phyloP scores from a whole-genome alignment of 371 early-diverging fungal genomes.

The Mortierella sp. region DNA sequence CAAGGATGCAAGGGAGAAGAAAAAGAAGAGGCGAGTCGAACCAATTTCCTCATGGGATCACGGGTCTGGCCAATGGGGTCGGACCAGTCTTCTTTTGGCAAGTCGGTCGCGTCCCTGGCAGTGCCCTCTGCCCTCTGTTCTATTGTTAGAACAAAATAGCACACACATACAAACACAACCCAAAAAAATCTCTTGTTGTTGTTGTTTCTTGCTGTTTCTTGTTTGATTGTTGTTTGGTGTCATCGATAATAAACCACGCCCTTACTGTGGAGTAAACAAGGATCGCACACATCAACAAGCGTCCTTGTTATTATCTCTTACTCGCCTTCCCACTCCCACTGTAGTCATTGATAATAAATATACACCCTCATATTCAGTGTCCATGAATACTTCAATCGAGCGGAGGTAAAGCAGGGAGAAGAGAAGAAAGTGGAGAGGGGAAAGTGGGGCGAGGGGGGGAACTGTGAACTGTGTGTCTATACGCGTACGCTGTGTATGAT shows the following conservation, averaged over 20 bases:
- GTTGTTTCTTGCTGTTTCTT: no score
- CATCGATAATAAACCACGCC: not conserved
- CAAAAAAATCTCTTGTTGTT: not conserved
- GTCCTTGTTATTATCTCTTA: not conserved
- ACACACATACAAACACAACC: not conserved
- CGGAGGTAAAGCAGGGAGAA: no score
- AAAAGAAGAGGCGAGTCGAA: not conserved
- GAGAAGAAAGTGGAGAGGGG: not conserved
- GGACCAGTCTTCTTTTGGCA: slow-evolving; percentile 10
- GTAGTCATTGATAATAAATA: not conserved
- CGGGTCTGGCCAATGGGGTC: slow-evolving; percentile 6
- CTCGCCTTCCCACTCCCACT: not conserved
- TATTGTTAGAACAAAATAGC: slow-evolving; percentile 4
- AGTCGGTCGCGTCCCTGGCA: slow-evolving; percentile 7
- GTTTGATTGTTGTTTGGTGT: no score
- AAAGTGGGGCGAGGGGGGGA: no score
- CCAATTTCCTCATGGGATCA: no score
- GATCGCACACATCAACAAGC: not conserved
- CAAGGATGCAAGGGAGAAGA: not conserved
- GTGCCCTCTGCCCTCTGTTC: not conserved
- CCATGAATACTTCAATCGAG: no score
- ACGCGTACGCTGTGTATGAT: not conserved
- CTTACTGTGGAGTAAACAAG: slow-evolving; percentile 1
- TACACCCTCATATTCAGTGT: no score
- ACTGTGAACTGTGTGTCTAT: not conserved